Base-by-base conservation (phyloP, 2,329 filamentous ascomycete species). In the Fusarium buharicum region DNA sequence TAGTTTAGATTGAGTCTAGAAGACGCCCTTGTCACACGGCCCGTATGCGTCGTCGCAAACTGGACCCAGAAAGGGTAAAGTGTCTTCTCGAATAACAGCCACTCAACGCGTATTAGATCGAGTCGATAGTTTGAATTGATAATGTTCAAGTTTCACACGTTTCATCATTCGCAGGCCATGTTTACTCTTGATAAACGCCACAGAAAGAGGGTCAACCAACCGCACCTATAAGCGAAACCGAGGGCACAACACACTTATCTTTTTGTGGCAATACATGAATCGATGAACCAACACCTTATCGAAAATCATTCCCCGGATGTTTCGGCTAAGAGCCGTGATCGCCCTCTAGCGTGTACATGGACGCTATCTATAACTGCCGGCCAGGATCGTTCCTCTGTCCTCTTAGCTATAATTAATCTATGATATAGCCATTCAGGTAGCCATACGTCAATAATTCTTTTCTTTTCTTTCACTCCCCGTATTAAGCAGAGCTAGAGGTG, bases 41-140 rank as follows among this genome's bases (percentile, higher is more conserved):
- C 18, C 38, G 34, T 31, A 28, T 41, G 33, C 13, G 37, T 39
- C 41, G 24, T 59, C 60, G 60, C 60, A 64, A 64, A 8, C 60
- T 64, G 30, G 11, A 16, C 22, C 44, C 28, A 1, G 28, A 30
- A 10, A 10, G 27, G 38, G 18, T 10, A 44, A 17, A 28, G 3
- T n/a, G 10, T 20, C n/a, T 8, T n/a, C 18, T 38, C 30, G 2
- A 24, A 9, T 13, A n/a, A 27, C 24, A 30, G 11, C 28, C 28
- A 30, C n/a, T 13, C 12, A 33, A n/a, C 27, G 13, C 12, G 10
- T 30, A 2, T 7, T n/a, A 33, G 14, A 8, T 33, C 13, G 6
- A 14, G 2, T n/a, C 30, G 6, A n/a, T 28, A 13, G 27, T 37
- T 18, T 37, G 49, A 4, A 4, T 14, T n/a, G 13, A 36, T 50